Evolutionary conservation across 2,329 filamentous ascomycete genomes (phyloP).

Genomic region (Phyllosticta citrichinensis): DNA sequence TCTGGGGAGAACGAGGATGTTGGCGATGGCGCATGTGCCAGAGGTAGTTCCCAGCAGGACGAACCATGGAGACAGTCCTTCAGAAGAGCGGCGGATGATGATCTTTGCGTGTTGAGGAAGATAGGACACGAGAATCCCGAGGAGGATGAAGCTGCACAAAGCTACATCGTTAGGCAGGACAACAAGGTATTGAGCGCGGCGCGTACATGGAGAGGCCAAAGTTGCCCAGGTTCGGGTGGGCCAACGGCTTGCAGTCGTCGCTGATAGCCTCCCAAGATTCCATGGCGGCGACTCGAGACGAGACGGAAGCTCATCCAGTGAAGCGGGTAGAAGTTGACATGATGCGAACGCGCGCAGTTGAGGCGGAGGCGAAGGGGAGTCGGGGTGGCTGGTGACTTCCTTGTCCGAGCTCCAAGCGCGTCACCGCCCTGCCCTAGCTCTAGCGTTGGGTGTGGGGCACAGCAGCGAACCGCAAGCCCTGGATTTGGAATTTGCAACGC

Average conservation of each 20-base stretch:
- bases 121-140: constrained; percentile 87
- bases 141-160: constrained; percentile 54
- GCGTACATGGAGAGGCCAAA: constrained; percentile 45
- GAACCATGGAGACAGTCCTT: constrained; percentile 92
- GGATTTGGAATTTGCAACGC: constrained; percentile 5
- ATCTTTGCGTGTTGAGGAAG: constrained; percentile 92
- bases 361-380: not conserved
- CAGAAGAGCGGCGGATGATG: constrained; percentile 72
- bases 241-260: constrained; percentile 40
- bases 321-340: not conserved
- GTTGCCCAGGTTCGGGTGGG: constrained; percentile 42
- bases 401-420: constrained; percentile 5
- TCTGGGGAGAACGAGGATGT: constrained; percentile 79
- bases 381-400: constrained; percentile 3
- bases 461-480: constrained; percentile 7
- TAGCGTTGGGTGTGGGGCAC: not conserved
- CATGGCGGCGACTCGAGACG: constrained; percentile 1
- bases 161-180: constrained; percentile 9
- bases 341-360: not conserved
- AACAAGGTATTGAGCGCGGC: constrained; percentile 5
- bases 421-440: not conserved
- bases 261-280: constrained; percentile 1
- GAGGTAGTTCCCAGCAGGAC: constrained; percentile 89
- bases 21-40: constrained; percentile 78
- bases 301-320: not conserved